Evolutionary conservation across 1,284 basidiomycete genomes (phyloP).

Genomic region (Mycosarcoma maydis): DNA sequence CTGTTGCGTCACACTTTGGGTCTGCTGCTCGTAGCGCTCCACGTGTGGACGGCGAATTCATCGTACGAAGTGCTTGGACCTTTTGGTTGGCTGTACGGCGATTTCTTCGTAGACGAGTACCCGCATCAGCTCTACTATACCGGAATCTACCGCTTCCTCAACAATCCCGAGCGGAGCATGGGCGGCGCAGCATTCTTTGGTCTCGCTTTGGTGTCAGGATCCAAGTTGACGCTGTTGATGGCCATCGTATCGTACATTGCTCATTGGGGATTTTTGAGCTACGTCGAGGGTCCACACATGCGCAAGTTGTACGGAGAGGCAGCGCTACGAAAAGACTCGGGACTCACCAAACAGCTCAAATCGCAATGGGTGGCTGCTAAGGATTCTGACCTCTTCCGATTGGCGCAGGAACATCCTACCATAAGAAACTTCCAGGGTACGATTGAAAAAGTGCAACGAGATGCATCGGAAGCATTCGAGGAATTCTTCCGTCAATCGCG

Average conservation of each 20-base stretch:
- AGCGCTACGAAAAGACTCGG: slow-evolving; percentile 89
- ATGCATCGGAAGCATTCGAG: slow-evolving; percentile 87
- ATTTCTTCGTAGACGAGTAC: slow-evolving; percentile 93
- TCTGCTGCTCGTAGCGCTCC: slow-evolving; percentile 79
- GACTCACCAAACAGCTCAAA: slow-evolving; percentile 95
- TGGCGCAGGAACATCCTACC: slow-evolving; percentile 66
- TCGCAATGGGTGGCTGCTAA: slow-evolving; percentile 77
- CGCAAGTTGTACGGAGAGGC: slow-evolving; percentile 87
- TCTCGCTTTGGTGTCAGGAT: slow-evolving; percentile 86
- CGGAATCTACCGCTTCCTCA: slow-evolving; percentile 90
- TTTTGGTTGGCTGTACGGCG: slow-evolving; percentile 68
- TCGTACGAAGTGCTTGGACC: slow-evolving; percentile 89
- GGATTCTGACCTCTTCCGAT: slow-evolving; percentile 70
- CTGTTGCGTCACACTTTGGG: slow-evolving; percentile 77
- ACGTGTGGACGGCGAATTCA: slow-evolving; percentile 89
- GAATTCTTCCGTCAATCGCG: slow-evolving; percentile 80
- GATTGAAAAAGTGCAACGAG: slow-evolving; percentile 92
- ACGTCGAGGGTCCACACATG: slow-evolving; percentile 84
- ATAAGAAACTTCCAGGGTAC: slow-evolving; percentile 90
- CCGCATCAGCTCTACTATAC: slow-evolving; percentile 91
- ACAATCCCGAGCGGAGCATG: slow-evolving; percentile 90
- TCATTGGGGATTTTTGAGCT: slow-evolving; percentile 68
- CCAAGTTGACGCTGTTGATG: slow-evolving; percentile 83
- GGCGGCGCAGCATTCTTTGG: slow-evolving; percentile 95
- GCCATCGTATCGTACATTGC: slow-evolving; percentile 82